Evolutionary conservation across 2,329 filamentous ascomycete species (phyloP), one percentile per base, ranked within the genome.

Genomic region (Phaeosphaeria sp.): DNA sequence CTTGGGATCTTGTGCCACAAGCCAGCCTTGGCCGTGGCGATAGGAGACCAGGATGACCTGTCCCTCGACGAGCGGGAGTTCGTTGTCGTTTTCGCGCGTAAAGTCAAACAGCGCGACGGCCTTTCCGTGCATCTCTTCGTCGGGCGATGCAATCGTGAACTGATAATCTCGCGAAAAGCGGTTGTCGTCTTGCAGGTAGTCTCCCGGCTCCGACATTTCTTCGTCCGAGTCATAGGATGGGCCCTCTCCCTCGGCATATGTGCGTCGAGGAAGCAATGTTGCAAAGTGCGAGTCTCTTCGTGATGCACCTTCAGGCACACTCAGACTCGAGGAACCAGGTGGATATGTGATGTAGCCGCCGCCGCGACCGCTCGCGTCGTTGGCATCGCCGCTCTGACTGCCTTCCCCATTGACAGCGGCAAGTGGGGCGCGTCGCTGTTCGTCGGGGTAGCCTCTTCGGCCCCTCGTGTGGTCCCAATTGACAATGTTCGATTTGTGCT

Each of bases 31-130:
- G 17, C 94, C 94, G 73, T 98, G 93, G 44, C 95, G 87, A 77
- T 98, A 99, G 17, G 92, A 96, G 22, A 99, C 93, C 82, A 95
- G 90, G 55, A 99, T 97, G 56, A 97, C 92, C 73, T 99, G 95
- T 6, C 95, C 95, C 78, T 99, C 95, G 0, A 92, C 89, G 47
- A 99, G 81, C 3, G 93, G 92, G 56, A 99, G 81, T 77, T 99
- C 95, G 73, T 98, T 99, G 75, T 97, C 93, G 75, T 98, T 97
- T 77, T 98, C 94, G 30, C 93, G 87, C 67, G 89, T 89, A 78
- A 99, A 99, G 74, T 97, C 93, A 74, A 97, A 99, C 21, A 99
- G 83, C 6, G 95, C 95, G 25, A 99, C 92, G 20, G 93, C 93
- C 75, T 96, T 97, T 49, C 95, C 95, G 72, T 97, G 93, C 87